These are phyloP conservation scores for Carpinus fangiana DNA, from an alignment of 306 rosid species.

Conservation along the genomic window DNA sequence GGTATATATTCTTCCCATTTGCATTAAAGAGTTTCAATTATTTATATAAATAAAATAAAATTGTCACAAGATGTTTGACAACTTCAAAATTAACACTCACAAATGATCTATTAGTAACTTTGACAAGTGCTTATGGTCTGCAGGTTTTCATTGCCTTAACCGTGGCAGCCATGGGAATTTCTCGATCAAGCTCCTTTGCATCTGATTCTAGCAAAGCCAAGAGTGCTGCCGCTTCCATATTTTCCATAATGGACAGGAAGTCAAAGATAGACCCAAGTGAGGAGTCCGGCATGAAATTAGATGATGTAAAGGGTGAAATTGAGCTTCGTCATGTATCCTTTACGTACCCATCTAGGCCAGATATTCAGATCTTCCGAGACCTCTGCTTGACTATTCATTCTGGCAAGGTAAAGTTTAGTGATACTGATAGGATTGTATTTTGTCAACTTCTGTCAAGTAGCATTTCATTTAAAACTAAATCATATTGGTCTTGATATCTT, in stretches of 20 bases:
- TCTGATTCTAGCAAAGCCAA: constrained; percentile 49
- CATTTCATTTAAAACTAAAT: background rate
- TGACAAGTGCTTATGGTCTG: background rate
- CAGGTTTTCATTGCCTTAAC: constrained; percentile 54
- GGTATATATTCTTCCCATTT: constrained; percentile 33
- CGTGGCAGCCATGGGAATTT: constrained; percentile 36
- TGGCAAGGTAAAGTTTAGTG: constrained; percentile 40
- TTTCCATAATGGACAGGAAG: constrained; percentile 36
- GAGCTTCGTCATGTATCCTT: constrained; percentile 41
- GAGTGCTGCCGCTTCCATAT: constrained; percentile 40
- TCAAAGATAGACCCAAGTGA: constrained; percentile 42
- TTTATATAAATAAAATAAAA: background rate
- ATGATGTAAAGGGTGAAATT: constrained; percentile 42
- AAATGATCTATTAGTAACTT: background rate
- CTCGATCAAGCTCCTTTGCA: constrained; percentile 41
- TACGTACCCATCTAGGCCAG: constrained; percentile 43
- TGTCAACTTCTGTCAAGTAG: background rate
- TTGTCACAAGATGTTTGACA: background rate
- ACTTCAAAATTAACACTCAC: background rate
- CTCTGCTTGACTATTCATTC: constrained; percentile 39
- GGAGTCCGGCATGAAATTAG: constrained; percentile 36
- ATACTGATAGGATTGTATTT: background rate
- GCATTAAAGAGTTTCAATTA: background rate
- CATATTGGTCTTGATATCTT: background rate
- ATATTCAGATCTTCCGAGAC: constrained; percentile 43